Evolutionary conservation across 2,329 filamentous ascomycete genomes (phyloP).

Genomic region (Penicillium brasilianum): DNA sequence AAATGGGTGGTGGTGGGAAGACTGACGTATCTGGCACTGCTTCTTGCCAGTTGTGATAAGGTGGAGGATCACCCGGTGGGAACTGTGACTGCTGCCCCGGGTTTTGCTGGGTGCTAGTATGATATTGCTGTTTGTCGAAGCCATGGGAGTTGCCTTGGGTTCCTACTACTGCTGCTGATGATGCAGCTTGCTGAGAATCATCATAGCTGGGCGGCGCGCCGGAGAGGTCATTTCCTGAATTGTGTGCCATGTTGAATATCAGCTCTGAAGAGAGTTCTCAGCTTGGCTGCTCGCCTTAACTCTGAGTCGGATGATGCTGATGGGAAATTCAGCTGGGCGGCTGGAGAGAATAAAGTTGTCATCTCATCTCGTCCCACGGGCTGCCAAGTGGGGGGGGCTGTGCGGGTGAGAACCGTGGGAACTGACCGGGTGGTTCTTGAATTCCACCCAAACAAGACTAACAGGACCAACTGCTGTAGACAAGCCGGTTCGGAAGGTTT

Average conservation of each 20-base stretch:
- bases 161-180: constrained; percentile 2
- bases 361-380: not conserved
- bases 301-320: not conserved
- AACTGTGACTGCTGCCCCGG: not conserved
- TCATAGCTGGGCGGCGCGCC: constrained; percentile 31
- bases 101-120: not conserved
- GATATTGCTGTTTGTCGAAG: not conserved
- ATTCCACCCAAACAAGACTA: not conserved
- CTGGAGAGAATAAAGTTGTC: constrained; percentile 3
- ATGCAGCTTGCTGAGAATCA: constrained; percentile 17
- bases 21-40: constrained; percentile 63
- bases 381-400: constrained; percentile 30
- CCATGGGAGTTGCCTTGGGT: not conserved
- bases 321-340: not conserved
- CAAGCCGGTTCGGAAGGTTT: not conserved
- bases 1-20: constrained; percentile 64
- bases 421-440: not conserved
- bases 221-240: not conserved
- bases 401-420: constrained; percentile 12
- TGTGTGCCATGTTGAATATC: not conserved
- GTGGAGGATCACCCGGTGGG: constrained; percentile 49
- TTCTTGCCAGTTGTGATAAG: constrained; percentile 66
- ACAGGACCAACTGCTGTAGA: not conserved
- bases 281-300: not conserved
- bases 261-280: not conserved